A percentile compares a stretch with the other conserved stretches of the same genome.
Evolutionary conservation across 306 rosid species (phyloP).

Genomic region (Citrullus mucosospermus): DNA sequence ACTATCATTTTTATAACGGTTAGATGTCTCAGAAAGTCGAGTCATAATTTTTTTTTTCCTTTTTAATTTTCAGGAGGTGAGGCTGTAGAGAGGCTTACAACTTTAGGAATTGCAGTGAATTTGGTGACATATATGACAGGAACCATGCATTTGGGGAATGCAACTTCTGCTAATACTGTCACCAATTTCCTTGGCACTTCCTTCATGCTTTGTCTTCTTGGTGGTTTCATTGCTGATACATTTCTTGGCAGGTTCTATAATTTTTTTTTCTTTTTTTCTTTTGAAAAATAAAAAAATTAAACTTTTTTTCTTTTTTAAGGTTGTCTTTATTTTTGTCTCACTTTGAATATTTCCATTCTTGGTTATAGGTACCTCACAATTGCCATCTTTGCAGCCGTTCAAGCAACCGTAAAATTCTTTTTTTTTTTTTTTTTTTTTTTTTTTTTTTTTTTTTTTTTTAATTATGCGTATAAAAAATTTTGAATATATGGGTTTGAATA

Average conservation of each 20-base stretch:
- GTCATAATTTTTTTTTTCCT: not conserved
- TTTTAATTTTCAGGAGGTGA: conserved; percentile 43
- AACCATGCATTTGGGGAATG: conserved; percentile 89
- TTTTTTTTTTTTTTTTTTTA: not conserved
- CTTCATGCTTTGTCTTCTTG: conserved; percentile 79
- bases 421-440: not conserved
- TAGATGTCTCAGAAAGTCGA: not conserved
- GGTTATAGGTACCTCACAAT: conserved; percentile 68
- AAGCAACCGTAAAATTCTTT: conserved; percentile 52
- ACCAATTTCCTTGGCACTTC: conserved; percentile 88
- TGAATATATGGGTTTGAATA: not conserved
- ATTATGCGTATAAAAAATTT: not conserved
- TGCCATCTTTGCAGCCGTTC: conserved; percentile 67
- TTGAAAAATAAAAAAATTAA: not conserved
- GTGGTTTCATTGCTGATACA: conserved; percentile 82
- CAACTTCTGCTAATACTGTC: conserved; percentile 69
- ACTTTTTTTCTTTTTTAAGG: not conserved
- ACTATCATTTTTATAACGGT: not conserved
- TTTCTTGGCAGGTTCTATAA: conserved; percentile 63
- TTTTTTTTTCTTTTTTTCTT: not conserved
- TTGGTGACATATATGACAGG: conserved; percentile 70
- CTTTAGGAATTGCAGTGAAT: conserved; percentile 83
- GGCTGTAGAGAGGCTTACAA: conserved; percentile 68
- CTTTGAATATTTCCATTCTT: not conserved
- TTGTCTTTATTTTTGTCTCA: not conserved